Evolutionary conservation across 495 filamentous ascomycete species (phyloP).

Genomic region (Platismatia glauca): DNA sequence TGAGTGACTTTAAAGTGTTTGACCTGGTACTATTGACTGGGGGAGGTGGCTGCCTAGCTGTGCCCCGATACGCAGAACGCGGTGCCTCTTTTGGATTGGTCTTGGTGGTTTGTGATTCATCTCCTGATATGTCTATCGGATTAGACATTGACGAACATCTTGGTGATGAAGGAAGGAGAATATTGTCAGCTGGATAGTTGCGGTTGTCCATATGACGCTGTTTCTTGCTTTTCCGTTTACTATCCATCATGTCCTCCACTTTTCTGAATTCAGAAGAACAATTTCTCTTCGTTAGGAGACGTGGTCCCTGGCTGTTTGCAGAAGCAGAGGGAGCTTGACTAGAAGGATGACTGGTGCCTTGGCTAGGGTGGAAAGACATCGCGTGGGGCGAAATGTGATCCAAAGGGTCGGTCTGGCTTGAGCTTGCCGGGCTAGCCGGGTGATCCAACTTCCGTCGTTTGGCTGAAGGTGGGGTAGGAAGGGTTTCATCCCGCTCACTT

Average conservation of each 20-base stretch:
- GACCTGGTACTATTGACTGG: neutral
- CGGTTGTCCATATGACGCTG: conserved; percentile 4
- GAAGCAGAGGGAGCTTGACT: conserved; percentile 1
- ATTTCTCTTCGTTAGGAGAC: conserved; percentile 5
- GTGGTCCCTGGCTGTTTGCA: conserved; percentile 3
- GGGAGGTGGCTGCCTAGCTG: neutral
- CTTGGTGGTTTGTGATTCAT: conserved; percentile 3
- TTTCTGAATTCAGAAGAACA: conserved; percentile 9
- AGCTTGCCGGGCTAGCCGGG: conserved; percentile 5
- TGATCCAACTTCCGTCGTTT: conserved; percentile 17
- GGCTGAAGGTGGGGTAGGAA: conserved; percentile 2
- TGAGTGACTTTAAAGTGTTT: neutral
- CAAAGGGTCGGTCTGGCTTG: conserved; percentile 9
- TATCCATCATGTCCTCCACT: conserved; percentile 19
- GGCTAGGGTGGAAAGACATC: conserved; percentile 6
- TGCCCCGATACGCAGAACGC: neutral
- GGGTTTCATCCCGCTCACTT: neutral
- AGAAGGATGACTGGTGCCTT: neutral
- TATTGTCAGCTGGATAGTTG: neutral
- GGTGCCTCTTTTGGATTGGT: neutral
- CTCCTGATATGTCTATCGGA: conserved; percentile 13
- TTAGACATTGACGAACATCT: neutral
- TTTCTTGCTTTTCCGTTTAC: conserved; percentile 9
- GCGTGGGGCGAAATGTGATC: conserved; percentile 3
- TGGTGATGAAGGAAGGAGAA: conserved; percentile 1